Conservation (phyloP, 2,329 filamentous ascomycete genomes). For the Tolypocladium paradoxum region DNA sequence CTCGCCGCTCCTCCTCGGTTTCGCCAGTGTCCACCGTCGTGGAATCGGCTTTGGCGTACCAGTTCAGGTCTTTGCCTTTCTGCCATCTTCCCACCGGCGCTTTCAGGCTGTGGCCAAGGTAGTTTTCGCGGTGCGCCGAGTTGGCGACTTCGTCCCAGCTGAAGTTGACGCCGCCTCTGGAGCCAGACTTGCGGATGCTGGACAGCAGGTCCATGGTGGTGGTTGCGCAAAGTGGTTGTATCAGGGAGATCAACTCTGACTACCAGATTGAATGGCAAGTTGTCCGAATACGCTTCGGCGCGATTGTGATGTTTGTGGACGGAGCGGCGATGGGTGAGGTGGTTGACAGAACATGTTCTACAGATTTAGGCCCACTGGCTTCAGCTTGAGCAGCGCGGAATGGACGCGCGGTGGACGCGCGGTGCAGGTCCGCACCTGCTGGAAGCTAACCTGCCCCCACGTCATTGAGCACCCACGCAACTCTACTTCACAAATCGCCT, state of each 20-base stretch:
- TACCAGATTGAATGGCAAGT: not conserved
- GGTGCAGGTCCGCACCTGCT: constrained; percentile 5
- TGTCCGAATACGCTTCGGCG: not conserved
- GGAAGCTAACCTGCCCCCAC: constrained; percentile 8
- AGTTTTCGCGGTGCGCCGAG: constrained; percentile 79
- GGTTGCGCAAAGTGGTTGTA: not conserved
- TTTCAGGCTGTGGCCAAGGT: constrained; percentile 82
- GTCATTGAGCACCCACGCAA: not conserved
- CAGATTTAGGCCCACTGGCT: not conserved
- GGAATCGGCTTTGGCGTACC: constrained; percentile 49
- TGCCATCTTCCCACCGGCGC: constrained; percentile 91
- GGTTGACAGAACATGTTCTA: not conserved
- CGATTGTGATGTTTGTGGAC: not conserved
- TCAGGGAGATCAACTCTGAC: no score
- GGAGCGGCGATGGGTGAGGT: not conserved
- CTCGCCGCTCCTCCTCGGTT: constrained; percentile 46
- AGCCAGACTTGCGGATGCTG: constrained; percentile 81
- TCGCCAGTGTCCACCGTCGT: constrained; percentile 37
- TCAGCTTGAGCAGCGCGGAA: constrained; percentile 3
- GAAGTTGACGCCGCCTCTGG: constrained; percentile 89
- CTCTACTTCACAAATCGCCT: not conserved
- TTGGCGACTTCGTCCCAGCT: constrained; percentile 90
- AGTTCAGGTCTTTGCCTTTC: constrained; percentile 56
- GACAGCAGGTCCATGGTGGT: constrained; percentile 78
- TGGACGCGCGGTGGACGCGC: constrained; percentile 6